These are phyloP conservation scores for Acanthamoeba royreba DNA, from an alignment of 208 protist species.

Conservation along the genomic window DNA sequence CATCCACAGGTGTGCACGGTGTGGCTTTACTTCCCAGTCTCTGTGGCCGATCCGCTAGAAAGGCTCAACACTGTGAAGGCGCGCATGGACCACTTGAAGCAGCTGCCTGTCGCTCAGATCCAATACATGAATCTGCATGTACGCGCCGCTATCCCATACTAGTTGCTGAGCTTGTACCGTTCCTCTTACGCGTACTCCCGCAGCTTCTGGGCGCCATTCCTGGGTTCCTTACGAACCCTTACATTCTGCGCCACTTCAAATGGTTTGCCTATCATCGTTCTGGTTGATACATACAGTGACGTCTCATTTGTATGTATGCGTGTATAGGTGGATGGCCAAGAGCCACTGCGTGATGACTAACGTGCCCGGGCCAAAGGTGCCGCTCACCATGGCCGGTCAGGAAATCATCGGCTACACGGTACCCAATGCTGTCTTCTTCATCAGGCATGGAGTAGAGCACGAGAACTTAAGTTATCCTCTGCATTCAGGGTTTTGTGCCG, in stretches of 20 bases:
- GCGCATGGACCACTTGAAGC: background rate
- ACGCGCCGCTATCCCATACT: background rate
- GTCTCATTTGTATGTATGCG: background rate
- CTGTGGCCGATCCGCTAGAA: background rate
- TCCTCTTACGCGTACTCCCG: background rate
- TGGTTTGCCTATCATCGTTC: background rate
- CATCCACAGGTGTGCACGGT: background rate
- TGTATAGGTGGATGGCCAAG: background rate
- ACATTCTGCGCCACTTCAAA: background rate
- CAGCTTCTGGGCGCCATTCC: background rate
- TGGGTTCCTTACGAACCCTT: background rate
- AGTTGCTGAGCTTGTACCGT: background rate
- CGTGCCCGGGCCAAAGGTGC: background rate
- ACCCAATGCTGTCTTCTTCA: background rate
- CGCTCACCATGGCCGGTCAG: background rate
- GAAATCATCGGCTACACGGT: background rate
- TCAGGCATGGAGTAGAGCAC: background rate
- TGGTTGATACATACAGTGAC: background rate
- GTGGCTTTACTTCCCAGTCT: background rate
- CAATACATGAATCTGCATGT: background rate
- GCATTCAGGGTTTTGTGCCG: background rate
- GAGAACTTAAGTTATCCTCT: background rate
- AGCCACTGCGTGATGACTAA: background rate
- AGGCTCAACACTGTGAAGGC: background rate
- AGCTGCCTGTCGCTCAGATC: background rate